These are phyloP conservation scores for Boletus fagicola DNA, from an alignment of 768 basidiomycete genomes.

Conservation along the genomic window DNA sequence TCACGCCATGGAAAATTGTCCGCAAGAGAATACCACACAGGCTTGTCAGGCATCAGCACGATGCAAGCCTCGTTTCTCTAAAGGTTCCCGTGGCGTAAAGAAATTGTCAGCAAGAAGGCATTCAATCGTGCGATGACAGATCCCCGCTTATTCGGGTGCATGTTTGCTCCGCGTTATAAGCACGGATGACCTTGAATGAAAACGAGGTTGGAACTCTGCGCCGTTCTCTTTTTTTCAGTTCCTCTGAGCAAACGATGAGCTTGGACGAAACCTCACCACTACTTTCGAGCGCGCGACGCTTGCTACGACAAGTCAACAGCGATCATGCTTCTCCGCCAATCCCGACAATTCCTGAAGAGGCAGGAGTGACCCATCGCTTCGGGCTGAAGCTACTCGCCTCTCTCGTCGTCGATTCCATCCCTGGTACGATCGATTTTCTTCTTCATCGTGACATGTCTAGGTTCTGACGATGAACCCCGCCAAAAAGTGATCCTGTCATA, in stretches of 20 bases:
- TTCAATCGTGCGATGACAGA: conserved; percentile 3
- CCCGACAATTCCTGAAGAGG: conserved; percentile 29
- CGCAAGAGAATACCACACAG: conserved; percentile 1
- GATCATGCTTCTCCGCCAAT: conserved; percentile 15
- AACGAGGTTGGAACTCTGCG: not conserved
- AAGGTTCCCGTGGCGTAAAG: conserved; percentile 4
- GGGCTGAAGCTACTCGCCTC: conserved; percentile 41
- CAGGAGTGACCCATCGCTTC: conserved; percentile 21
- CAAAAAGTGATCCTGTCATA: conserved; percentile 63
- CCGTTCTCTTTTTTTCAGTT: conserved; percentile 9
- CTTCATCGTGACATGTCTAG: not conserved
- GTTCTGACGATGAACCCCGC: not conserved
- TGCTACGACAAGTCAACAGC: conserved; percentile 6
- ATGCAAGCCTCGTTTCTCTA: conserved; percentile 27
- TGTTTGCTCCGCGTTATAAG: conserved; percentile 20
- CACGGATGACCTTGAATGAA: not conserved
- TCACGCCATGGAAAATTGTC: conserved; percentile 9
- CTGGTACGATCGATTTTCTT: conserved; percentile 40
- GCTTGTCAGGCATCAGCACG: conserved; percentile 25
- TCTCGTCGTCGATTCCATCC: conserved; percentile 55
- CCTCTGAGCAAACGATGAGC: conserved; percentile 14
- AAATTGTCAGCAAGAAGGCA: conserved; percentile 10
- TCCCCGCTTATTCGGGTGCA: conserved; percentile 11
- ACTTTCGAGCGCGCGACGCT: conserved; percentile 16
- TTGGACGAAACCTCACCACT: conserved; percentile 35